Evolutionary conservation across 1,284 basidiomycete genomes (phyloP).

Genomic region (Ustanciosporium gigantosporum): DNA sequence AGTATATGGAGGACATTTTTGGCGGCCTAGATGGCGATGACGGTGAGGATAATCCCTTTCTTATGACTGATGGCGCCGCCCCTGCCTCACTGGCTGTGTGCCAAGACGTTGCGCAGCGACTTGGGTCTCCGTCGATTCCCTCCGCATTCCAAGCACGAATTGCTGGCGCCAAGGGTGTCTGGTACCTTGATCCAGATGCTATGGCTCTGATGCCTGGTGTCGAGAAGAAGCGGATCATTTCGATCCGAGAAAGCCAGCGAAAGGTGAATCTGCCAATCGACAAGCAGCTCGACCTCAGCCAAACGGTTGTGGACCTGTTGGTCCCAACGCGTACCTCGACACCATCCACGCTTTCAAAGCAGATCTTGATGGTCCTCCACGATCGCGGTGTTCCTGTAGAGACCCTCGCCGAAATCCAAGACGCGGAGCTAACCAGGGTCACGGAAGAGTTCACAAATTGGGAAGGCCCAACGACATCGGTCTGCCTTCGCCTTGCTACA

Average conservation of each 20-base stretch:
- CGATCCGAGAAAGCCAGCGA: constrained; percentile 48
- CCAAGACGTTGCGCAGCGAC: constrained; percentile 10
- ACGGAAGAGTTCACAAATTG: constrained; percentile 14
- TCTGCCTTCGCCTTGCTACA: constrained; percentile 9
- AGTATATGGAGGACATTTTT: constrained; percentile 7
- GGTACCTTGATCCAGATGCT: constrained; percentile 25
- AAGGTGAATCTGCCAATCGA: constrained; percentile 36
- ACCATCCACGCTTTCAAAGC: constrained; percentile 38
- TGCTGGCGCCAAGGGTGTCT: constrained; percentile 50
- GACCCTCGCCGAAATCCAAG: constrained; percentile 16
- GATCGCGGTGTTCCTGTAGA: constrained; percentile 20
- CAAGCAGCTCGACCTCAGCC: constrained; percentile 13
- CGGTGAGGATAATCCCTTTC: constrained; percentile 1
- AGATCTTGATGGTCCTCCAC: constrained; percentile 29
- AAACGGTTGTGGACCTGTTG: constrained; percentile 23
- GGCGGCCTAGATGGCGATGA: constrained; percentile 8
- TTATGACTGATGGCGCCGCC: constrained; percentile 32
- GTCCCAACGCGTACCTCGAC: constrained; percentile 9
- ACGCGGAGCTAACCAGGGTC: constrained; percentile 10
- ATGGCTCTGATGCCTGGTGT: constrained; percentile 1
- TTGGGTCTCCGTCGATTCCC: constrained; percentile 7
- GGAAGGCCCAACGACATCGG: constrained; percentile 7
- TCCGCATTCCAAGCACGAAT: constrained; percentile 51
- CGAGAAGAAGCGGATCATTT: constrained; percentile 17
- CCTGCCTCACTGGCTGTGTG: constrained; percentile 10